Evolutionary conservation across 2,329 filamentous ascomycete genomes (phyloP), one percentile per base, ranked within the genome.

Genomic region (Clarireedia sp.): DNA sequence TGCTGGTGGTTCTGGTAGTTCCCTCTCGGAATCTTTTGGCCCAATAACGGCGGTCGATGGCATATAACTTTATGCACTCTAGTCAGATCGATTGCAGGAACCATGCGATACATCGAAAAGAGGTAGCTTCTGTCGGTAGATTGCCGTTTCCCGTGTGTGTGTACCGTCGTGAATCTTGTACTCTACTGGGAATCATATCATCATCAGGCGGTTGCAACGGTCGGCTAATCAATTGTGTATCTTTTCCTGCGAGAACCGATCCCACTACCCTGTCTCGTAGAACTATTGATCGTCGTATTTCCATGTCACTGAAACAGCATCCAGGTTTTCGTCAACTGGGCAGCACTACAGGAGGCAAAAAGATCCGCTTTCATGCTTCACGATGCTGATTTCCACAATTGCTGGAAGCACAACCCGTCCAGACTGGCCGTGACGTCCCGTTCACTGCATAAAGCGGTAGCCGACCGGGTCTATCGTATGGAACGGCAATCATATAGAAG

Each of bases 241-340:
- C 29, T 33, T 33, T 33, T 54, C 41, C 47, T 26, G 45, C 52
- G 52, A 54, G 48, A 44, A 43, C 24, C 52, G 24, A 45, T 23
- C 44, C 26, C 38, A 36, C 43, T 33, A 0, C 21, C 21, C 19
- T 45, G 41, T 45, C 12, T 21, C 21, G 41, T 45, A 45, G 41
- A 17, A 45, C 19, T 21, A 45, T 23, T 45, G 17, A 23, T 12
- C 12, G 41, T 16, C 5, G 19, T 17, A 24, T 14, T 14, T 14
- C 19, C 4, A 45, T 24, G 41, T 23, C 21, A 45, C 41, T 45
- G n/a, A 47, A 49, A 21, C 43, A n/a, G 29, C 49, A 54, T 36
- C 52, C 52, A 36, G 52, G 52, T 54, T 54, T 47, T 50, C 46
- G 52, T 54, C 38, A 54, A 54, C 52, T 54, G 52, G 24, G 52